Evolutionary conservation across 2,329 filamentous ascomycete species (phyloP).

Genomic region (Pseudopithomyces maydicus): DNA sequence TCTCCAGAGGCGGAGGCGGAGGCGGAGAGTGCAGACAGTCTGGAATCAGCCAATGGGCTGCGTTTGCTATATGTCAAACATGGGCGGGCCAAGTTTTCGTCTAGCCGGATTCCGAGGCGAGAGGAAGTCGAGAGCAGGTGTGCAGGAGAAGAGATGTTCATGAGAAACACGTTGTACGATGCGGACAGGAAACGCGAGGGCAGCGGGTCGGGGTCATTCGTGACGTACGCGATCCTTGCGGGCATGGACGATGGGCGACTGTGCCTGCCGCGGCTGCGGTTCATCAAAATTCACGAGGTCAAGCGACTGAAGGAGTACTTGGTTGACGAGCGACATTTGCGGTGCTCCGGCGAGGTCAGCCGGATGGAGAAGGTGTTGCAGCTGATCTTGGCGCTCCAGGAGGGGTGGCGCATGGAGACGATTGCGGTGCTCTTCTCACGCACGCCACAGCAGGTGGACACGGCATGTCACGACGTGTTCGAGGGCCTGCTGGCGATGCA

Average conservation of each 20-base stretch:
- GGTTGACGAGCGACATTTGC: conserved; percentile 14
- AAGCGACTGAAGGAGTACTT: conserved; percentile 28
- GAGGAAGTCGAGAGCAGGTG: conserved; percentile 19
- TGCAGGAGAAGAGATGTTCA: conserved; percentile 20
- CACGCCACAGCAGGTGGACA: conserved; percentile 27
- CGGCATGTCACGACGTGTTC: conserved; percentile 32
- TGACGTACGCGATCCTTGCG: conserved; percentile 25
- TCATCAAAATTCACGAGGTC: conserved; percentile 33
- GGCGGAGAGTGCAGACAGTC: neutral
- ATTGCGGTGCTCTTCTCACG: conserved; percentile 36
- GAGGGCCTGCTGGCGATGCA: conserved; percentile 30
- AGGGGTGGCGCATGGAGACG: conserved; percentile 30
- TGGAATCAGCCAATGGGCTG: neutral
- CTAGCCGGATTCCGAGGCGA: conserved; percentile 10
- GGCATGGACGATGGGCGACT: conserved; percentile 20
- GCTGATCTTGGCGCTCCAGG: conserved; percentile 31
- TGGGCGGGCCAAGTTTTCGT: conserved; percentile 3
- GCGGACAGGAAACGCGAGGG: conserved; percentile 24
- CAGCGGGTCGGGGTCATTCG: conserved; percentile 21
- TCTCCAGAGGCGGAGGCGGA: neutral
- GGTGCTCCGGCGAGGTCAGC: conserved; percentile 21
- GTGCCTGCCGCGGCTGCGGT: conserved; percentile 24
- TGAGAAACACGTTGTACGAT: conserved; percentile 11
- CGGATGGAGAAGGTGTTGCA: conserved; percentile 35
- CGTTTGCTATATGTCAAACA: neutral